Evolutionary conservation across 768 basidiomycete species (phyloP).

Genomic region (Chalciporus sphaerocephalus): DNA sequence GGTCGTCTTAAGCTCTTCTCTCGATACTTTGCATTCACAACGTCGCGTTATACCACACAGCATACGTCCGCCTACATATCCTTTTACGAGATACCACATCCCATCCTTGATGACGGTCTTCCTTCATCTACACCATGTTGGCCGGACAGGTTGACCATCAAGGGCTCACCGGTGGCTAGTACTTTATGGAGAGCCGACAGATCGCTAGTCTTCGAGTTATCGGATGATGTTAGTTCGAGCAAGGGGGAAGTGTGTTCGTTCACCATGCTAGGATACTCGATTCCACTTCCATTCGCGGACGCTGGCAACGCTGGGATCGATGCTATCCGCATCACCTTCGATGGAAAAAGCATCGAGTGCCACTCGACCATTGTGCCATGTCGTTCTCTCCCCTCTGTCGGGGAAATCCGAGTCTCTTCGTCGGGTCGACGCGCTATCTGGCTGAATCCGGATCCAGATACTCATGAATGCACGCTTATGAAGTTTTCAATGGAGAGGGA

Average conservation of each 20-base stretch:
- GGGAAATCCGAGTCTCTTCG: conserved; percentile 15
- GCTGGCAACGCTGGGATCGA: neutral
- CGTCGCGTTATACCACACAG: neutral
- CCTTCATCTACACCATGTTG: conserved; percentile 7
- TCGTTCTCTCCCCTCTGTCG: conserved; percentile 7
- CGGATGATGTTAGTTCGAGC: conserved; percentile 9
- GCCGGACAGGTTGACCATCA: conserved; percentile 11
- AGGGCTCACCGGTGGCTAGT: conserved; percentile 7
- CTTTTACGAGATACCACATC: conserved; percentile 15
- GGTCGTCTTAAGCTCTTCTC: conserved; percentile 15
- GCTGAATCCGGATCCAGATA: conserved; percentile 8
- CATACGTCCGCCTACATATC: conserved; percentile 5
- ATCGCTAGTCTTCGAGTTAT: conserved; percentile 8
- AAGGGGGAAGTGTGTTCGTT: conserved; percentile 8
- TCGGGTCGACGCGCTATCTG: conserved; percentile 22
- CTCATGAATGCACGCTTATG: conserved; percentile 45
- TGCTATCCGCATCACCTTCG: conserved; percentile 13
- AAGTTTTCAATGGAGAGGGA: conserved; percentile 39
- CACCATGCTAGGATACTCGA: conserved; percentile 12
- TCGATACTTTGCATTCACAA: conserved; percentile 5
- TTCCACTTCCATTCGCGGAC: neutral
- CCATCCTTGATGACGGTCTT: conserved; percentile 9
- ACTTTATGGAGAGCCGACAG: conserved; percentile 14
- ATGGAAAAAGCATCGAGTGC: conserved; percentile 6
- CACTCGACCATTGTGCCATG: conserved; percentile 3